Conservation (phyloP, 208 protist species). For the Endotrypanum monterogeii region DNA sequence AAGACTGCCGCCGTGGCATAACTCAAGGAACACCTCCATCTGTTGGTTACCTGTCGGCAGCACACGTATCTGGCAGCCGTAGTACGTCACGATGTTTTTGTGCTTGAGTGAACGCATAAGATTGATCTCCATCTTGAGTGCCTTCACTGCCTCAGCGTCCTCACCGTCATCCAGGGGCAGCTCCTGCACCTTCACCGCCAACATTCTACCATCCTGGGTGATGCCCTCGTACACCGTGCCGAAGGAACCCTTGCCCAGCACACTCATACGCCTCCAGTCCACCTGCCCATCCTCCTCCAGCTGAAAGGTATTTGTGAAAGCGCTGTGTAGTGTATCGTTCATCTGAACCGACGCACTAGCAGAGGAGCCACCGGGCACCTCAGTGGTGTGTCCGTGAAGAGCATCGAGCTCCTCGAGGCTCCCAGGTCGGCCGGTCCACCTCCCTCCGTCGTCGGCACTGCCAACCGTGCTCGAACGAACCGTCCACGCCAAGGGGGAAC, state of each 20-base stretch:
- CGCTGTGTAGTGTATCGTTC: constrained; percentile 33
- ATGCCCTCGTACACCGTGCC: constrained; percentile 91
- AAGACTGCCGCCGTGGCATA: constrained; percentile 85
- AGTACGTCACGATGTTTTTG: constrained; percentile 89
- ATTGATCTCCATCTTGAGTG: constrained; percentile 81
- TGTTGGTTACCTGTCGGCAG: constrained; percentile 42
- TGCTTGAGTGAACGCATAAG: constrained; percentile 86
- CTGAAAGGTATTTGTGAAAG: constrained; percentile 32
- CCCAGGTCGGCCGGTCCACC: not conserved
- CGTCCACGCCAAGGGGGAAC: constrained; percentile 6
- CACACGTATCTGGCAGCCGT: constrained; percentile 80
- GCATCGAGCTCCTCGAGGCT: not conserved
- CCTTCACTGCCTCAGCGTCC: constrained; percentile 61
- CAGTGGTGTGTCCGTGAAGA: not conserved
- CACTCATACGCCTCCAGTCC: constrained; percentile 73
- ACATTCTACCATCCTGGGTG: constrained; percentile 76
- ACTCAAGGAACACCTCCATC: constrained; percentile 92
- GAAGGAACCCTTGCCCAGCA: constrained; percentile 87
- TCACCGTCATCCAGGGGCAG: constrained; percentile 54
- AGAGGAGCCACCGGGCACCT: not conserved
- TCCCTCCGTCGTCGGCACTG: not conserved
- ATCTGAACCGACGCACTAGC: constrained; percentile 39
- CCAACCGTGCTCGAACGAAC: not conserved
- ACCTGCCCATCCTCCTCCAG: constrained; percentile 57
- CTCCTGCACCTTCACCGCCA: constrained; percentile 91